Base-by-base conservation (phyloP, 371 early-diverging fungal genomes). In the Batrachochytrium dendrobatidis region DNA sequence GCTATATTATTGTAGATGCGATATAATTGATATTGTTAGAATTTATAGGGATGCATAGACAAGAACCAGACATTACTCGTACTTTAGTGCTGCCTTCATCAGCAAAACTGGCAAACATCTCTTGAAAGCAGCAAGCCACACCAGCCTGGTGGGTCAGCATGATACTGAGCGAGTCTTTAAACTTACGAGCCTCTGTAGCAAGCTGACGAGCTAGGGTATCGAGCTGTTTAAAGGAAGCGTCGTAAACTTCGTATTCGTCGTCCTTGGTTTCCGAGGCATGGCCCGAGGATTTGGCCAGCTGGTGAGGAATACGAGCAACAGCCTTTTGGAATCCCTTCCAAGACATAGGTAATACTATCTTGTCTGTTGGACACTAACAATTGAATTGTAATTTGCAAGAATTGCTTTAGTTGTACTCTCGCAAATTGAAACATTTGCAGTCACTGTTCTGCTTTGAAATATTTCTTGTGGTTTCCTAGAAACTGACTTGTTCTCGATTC, bases 111-210 rank as follows among this genome's bases (percentile, higher is more conserved):
- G 15, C 1, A 25, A 17, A 45, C 46, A 45, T 12, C 7, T 45
- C 46, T 5, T 5, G 5, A 50, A 89, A 66, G 33, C 75, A 74
- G 3, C 76, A 64, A n/a, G 87, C 85, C 73, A 89, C 82, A 45
- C 76, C 70, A 7, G 77, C 80, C 66, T 89, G 88, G 60, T 87
- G 83, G 28, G 76, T 74, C 55, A 90, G 68, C 71, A 87, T 70
- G 32, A 77, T 72, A 6, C 84, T 65, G 34, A 92, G 68, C 48
- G 80, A 77, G 69, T 92, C 89, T 56, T 89, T 86, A 70, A 86
- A 90, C 56, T 83, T 80, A 54, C 75, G 69, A 15, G 89, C 84
- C 54, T 89, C 89, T 22, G 74, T 76, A 24, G 81, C 62, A 0
- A 92, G 73, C 53, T 69, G 72, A 30, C 73, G 70, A 10, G 85